phyloP scores from a whole-genome alignment of 176 grass and related monocot genomes.

The Panicum miliaceum region DNA sequence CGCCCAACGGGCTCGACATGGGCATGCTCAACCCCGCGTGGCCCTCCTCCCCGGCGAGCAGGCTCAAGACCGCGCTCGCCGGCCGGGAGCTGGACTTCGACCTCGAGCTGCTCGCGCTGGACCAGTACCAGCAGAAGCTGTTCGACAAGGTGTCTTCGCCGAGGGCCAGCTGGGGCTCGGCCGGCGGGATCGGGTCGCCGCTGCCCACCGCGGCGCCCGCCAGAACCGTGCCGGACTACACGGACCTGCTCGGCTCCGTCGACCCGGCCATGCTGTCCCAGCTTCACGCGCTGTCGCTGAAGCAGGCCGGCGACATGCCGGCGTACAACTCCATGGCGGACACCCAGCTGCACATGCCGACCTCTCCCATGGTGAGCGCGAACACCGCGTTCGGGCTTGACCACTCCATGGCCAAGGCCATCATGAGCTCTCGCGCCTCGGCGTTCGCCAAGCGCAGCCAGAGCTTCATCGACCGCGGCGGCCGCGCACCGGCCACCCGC shows the following conservation, averaged over 20 bases:
- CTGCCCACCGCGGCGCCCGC: not conserved
- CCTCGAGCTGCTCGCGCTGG: slow-evolving; percentile 70
- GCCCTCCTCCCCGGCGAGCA: slow-evolving; percentile 55
- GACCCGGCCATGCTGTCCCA: slow-evolving; percentile 73
- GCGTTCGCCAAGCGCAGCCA: slow-evolving; percentile 91
- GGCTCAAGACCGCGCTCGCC: slow-evolving; percentile 70
- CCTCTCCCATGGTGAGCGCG: slow-evolving; percentile 59
- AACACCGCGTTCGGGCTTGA: slow-evolving; percentile 66
- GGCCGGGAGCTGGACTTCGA: slow-evolving; percentile 73
- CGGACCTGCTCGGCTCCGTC: slow-evolving; percentile 57
- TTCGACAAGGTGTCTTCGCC: slow-evolving; percentile 84
- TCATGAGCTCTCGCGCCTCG: slow-evolving; percentile 83
- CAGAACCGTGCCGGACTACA: slow-evolving; percentile 55
- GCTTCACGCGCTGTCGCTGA: slow-evolving; percentile 64
- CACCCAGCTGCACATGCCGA: slow-evolving; percentile 59
- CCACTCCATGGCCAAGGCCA: slow-evolving; percentile 84
- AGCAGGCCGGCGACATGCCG: slow-evolving; percentile 63
- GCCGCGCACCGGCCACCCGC: slow-evolving; percentile 35
- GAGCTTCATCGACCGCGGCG: slow-evolving; percentile 89
- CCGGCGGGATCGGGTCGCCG: slow-evolving; percentile 48
- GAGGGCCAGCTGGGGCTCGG: slow-evolving; percentile 62
- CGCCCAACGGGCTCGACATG: slow-evolving; percentile 61
- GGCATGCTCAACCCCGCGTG: slow-evolving; percentile 60
- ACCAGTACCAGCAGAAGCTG: slow-evolving; percentile 89
- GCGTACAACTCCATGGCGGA: slow-evolving; percentile 49